Conservation (phyloP, 2,329 filamentous ascomycete genomes). For the Fusarium annulatum region DNA sequence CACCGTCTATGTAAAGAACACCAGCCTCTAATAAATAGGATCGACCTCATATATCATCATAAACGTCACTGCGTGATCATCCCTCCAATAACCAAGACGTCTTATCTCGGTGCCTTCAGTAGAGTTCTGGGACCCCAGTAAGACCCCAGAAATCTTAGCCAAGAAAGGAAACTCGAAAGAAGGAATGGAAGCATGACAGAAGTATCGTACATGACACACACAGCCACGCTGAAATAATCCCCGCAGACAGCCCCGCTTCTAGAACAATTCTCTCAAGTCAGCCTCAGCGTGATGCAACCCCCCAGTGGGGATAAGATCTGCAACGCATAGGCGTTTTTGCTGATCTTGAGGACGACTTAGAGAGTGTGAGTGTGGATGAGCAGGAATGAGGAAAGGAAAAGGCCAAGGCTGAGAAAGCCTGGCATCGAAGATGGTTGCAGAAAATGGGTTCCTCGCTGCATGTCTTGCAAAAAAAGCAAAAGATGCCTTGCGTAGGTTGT, state of each 20-base stretch:
- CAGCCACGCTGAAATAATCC: conserved; percentile 34
- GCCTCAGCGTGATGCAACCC: conserved; percentile 35
- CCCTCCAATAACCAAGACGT: conserved; percentile 23
- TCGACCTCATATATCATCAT: conserved; percentile 35
- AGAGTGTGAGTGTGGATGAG: conserved; percentile 5
- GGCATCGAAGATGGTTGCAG: neutral
- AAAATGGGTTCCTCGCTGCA: neutral
- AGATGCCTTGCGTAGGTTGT: conserved; percentile 15
- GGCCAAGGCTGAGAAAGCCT: conserved; percentile 26
- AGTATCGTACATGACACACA: conserved; percentile 30
- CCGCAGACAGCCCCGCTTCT: conserved; percentile 44
- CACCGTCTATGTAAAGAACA: conserved; percentile 30
- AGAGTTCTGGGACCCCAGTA: conserved; percentile 3
- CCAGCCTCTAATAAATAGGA: conserved; percentile 21
- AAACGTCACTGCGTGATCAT: conserved; percentile 34
- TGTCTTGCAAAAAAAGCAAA: neutral
- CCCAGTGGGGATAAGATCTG: conserved; percentile 31
- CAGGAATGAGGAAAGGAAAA: conserved; percentile 20
- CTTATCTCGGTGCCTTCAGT: conserved; percentile 39
- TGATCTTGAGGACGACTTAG: conserved; percentile 14
- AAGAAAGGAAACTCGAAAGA: conserved; percentile 38
- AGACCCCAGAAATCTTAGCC: conserved; percentile 4
- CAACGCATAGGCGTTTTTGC: conserved; percentile 35
- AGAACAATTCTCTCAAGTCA: conserved; percentile 49
- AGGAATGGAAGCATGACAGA: conserved; percentile 39